Percentiles rank a stretch among this genome's conserved stretches.
phyloP scores from a whole-genome alignment of 2,329 filamentous ascomycete species.

The Celoporthe dispersa region DNA sequence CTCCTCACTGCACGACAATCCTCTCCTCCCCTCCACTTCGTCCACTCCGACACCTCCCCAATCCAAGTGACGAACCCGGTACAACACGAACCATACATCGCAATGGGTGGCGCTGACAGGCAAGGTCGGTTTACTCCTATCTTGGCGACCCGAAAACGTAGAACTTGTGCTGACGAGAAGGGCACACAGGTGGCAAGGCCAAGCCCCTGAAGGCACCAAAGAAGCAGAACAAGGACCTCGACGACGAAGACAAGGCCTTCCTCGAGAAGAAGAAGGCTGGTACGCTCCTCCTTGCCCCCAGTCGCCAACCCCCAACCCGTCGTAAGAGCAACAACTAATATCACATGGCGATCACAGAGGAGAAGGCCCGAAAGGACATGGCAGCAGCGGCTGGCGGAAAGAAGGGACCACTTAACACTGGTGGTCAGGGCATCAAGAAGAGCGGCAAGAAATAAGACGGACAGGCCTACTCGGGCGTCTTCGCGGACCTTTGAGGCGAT shows the following conservation, averaged over 20 bases:
- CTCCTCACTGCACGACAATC: not conserved
- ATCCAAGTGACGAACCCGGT: not conserved
- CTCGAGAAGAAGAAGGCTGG: slow-evolving; percentile 84
- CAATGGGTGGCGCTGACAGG: slow-evolving; percentile 70
- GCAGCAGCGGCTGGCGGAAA: slow-evolving; percentile 83
- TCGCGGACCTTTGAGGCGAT: not conserved
- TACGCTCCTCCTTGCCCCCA: slow-evolving; percentile 48
- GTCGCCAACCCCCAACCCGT: slow-evolving; percentile 12
- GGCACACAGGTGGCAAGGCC: slow-evolving; percentile 70
- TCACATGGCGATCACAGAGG: slow-evolving; percentile 55
- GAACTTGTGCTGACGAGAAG: slow-evolving; percentile 20
- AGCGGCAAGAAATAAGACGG: slow-evolving; percentile 85
- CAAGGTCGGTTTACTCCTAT: slow-evolving; percentile 54
- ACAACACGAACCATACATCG: slow-evolving; percentile 30
- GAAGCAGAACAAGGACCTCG: slow-evolving; percentile 80
- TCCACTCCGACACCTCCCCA: not conserved
- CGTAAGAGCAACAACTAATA: slow-evolving; percentile 31
- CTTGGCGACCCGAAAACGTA: not conserved
- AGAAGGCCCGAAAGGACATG: slow-evolving; percentile 84
- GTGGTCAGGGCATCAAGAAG: slow-evolving; percentile 93
- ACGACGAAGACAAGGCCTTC: slow-evolving; percentile 85
- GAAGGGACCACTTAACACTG: slow-evolving; percentile 87
- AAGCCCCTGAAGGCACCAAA: slow-evolving; percentile 89
- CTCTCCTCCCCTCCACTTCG: not conserved
- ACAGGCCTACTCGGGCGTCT: not conserved